Conservation (phyloP, 805 yeast species). For the Vanderwaltozyma verrucispora region DNA sequence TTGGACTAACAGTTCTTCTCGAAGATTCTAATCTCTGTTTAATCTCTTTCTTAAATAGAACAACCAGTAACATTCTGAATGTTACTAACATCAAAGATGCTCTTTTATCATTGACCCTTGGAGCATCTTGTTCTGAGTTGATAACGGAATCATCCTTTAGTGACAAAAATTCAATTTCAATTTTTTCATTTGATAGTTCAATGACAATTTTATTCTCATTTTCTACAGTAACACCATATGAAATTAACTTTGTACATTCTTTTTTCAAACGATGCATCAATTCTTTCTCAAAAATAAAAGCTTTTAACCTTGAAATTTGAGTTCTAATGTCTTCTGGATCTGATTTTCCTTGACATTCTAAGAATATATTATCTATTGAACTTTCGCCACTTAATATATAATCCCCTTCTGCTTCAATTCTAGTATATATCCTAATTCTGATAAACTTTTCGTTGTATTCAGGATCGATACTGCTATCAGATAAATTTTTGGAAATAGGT, state of each 20-base stretch:
- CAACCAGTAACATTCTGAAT: conserved; percentile 29
- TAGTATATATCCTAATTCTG: conserved; percentile 48
- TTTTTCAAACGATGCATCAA: conserved; percentile 64
- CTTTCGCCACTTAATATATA: conserved; percentile 51
- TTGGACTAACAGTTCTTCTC: conserved; percentile 3
- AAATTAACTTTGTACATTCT: conserved; percentile 62
- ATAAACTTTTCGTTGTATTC: conserved; percentile 34
- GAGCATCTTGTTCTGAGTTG: conserved; percentile 31
- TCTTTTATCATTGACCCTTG: conserved; percentile 33
- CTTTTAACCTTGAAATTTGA: conserved; percentile 59
- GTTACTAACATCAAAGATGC: conserved; percentile 28
- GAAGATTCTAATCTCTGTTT: conserved; percentile 17
- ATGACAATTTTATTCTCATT: conserved; percentile 53
- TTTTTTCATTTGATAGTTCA: conserved; percentile 51
- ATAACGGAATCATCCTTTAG: conserved; percentile 29
- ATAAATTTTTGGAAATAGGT: conserved; percentile 29
- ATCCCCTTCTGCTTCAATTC: conserved; percentile 42
- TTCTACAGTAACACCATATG: conserved; percentile 58
- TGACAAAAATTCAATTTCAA: conserved; percentile 61
- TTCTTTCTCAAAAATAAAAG: conserved; percentile 79
- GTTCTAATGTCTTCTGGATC: conserved; percentile 34
- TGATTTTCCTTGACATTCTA: conserved; percentile 9
- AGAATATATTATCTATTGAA: conserved; percentile 12
- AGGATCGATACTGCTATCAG: conserved; percentile 11
- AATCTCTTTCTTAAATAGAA: conserved; percentile 31